A percentile compares a stretch with the other conserved stretches of the same genome.
These are phyloP conservation scores for Ambrosia artemisiifolia DNA, from an alignment of 129 eudicot species.

Conservation along the genomic window DNA sequence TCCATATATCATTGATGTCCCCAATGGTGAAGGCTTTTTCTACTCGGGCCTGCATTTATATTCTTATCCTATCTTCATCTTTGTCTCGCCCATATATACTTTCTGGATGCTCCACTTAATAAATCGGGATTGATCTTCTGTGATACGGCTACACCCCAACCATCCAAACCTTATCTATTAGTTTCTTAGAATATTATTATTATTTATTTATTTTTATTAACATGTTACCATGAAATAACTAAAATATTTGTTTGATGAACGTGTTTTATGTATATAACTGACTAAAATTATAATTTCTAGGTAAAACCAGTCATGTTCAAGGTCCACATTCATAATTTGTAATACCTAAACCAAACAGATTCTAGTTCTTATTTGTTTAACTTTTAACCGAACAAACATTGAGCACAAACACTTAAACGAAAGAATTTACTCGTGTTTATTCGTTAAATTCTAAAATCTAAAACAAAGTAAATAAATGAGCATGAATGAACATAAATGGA, in stretches of 20 bases:
- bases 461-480: too few species aligned
- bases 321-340: too few species aligned
- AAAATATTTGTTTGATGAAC: not conserved
- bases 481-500: too few species aligned
- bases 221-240: not conserved
- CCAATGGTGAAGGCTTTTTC: not conserved
- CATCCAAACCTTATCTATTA: constrained; percentile 2
- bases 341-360: too few species aligned
- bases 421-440: too few species aligned
- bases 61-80: constrained; percentile 10
- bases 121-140: not conserved
- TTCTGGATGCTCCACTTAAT: constrained; percentile 15
- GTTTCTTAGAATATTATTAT: not conserved
- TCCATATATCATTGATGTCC: not conserved
- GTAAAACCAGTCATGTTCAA: too few species aligned
- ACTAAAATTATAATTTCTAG: too few species aligned
- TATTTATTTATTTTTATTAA: not conserved
- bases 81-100: not conserved
- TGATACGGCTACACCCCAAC: constrained; percentile 8
- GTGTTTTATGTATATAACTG: not conserved
- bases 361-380: too few species aligned
- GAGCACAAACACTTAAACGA: too few species aligned
- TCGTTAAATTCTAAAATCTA: too few species aligned
- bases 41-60: not conserved
- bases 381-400: too few species aligned